A percentile compares a stretch with the other conserved stretches of the same genome.
phyloP scores from a whole-genome alignment of 2,329 filamentous ascomycete genomes.

The Xylaria sp. region DNA sequence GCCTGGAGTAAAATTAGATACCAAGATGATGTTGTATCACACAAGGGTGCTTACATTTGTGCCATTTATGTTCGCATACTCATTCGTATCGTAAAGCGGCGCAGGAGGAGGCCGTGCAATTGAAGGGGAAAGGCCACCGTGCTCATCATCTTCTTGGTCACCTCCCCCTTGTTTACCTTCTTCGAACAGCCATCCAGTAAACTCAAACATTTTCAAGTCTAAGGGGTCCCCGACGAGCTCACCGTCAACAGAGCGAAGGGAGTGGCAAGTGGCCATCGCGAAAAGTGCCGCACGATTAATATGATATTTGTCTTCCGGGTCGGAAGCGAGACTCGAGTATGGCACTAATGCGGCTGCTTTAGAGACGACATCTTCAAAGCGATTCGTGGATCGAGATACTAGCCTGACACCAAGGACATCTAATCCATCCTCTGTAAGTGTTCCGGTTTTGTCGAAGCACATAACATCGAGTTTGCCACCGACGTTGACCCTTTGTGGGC shows the following conservation, averaged over 20 bases:
- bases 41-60: constrained; percentile 44
- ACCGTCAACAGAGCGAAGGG: constrained; percentile 84
- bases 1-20: constrained; percentile 50
- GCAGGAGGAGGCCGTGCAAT: constrained; percentile 82
- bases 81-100: constrained; percentile 61
- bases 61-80: constrained; percentile 45
- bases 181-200: constrained; percentile 91
- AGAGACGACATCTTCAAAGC: constrained; percentile 81
- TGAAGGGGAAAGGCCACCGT: constrained; percentile 82
- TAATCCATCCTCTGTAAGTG: constrained; percentile 92
- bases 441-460: constrained; percentile 99
- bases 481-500: constrained; percentile 95
- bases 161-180: constrained; percentile 79
- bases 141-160: constrained; percentile 77
- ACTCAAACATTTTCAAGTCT: constrained; percentile 98
- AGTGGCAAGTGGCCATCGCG: constrained; percentile 98
- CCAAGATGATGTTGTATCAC: neutral
- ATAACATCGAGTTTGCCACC: constrained; percentile 95
- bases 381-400: constrained; percentile 69
- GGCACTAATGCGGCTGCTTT: constrained; percentile 71
- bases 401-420: constrained; percentile 91
- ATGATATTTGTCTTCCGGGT: constrained; percentile 50
- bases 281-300: constrained; percentile 75
- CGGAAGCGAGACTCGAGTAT: constrained; percentile 46
- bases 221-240: constrained; percentile 93